Evolutionary conservation across 1,139 yeast species (phyloP).

Genomic region (Petasospora rhodanensis): DNA sequence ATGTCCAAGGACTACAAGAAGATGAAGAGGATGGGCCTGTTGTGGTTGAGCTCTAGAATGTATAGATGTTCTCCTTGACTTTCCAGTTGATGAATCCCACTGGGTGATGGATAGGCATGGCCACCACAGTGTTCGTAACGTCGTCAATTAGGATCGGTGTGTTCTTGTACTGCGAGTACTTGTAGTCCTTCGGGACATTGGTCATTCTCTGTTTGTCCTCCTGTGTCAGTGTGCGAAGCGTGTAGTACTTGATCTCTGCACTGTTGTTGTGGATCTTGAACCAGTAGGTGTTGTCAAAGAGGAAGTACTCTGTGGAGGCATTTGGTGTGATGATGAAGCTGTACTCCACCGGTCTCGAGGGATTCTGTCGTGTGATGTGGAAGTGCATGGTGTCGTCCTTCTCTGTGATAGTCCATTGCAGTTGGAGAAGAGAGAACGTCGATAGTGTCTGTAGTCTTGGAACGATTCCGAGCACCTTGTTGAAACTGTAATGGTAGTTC

Average conservation of each 20-base stretch:
- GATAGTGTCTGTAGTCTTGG: slow-evolving; percentile 5
- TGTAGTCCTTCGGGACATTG: slow-evolving; percentile 17
- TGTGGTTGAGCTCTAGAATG: slow-evolving; percentile 1
- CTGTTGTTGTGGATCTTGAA: slow-evolving; percentile 13
- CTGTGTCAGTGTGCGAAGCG: slow-evolving; percentile 14
- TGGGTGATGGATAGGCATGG: slow-evolving; percentile 12
- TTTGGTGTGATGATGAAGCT: slow-evolving; percentile 6
- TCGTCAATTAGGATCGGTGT: slow-evolving; percentile 18
- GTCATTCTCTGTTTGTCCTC: slow-evolving; percentile 15
- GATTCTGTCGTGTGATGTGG: slow-evolving; percentile 16
- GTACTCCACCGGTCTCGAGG: slow-evolving; percentile 9
- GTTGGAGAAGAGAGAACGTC: slow-evolving; percentile 17
- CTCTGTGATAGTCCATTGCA: slow-evolving; percentile 19
- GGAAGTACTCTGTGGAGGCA: slow-evolving; percentile 12
- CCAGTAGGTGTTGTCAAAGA: slow-evolving; percentile 25
- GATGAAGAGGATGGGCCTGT: slow-evolving; percentile 15
- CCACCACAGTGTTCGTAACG: slow-evolving; percentile 8
- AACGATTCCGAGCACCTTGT: slow-evolving; percentile 13
- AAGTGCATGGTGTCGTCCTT: slow-evolving; percentile 3
- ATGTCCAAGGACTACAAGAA: slow-evolving; percentile 19
- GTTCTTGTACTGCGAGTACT: slow-evolving; percentile 13
- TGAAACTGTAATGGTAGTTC: slow-evolving; percentile 23
- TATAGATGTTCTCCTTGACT: slow-evolving; percentile 21
- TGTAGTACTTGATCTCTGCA: slow-evolving; percentile 6
- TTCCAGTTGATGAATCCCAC: slow-evolving; percentile 9